Conservation (phyloP, 2,329 filamentous ascomycete genomes). For the Dryadomyces quercus-mongolicae region DNA sequence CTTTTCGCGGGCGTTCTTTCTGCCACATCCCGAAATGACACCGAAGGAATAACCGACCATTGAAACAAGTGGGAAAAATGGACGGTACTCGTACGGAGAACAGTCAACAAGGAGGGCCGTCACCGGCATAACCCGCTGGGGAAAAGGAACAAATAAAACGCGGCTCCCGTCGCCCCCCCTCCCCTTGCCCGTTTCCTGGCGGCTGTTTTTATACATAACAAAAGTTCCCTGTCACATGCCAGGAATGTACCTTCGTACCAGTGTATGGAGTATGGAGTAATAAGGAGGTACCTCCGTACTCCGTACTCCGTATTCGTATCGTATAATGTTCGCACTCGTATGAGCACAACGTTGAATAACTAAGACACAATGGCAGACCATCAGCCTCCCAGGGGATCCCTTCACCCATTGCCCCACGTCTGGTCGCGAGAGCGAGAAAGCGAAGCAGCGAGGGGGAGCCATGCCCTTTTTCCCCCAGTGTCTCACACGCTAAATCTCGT, state of each 20-base stretch:
- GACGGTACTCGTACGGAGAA: neutral
- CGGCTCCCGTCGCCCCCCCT: neutral
- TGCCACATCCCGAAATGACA: slow-evolving; percentile 1
- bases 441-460: neutral
- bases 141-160: neutral
- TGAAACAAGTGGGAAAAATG: neutral
- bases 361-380: too few relatives aligned
- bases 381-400: neutral
- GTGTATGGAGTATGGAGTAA: neutral
- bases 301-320: neutral
- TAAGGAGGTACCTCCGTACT: too few relatives aligned
- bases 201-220: neutral
- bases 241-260: neutral
- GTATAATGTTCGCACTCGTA: neutral
- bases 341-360: too few relatives aligned
- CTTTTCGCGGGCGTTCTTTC: neutral
- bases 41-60: slow-evolving; percentile 1
- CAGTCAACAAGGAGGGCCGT: neutral
- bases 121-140: neutral
- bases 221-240: neutral
- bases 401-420: neutral
- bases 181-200: neutral
- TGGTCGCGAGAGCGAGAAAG: slow-evolving; percentile 1
- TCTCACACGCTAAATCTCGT: neutral
- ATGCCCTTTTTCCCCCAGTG: neutral